Evolutionary conservation across 2,329 filamentous ascomycete species (phyloP).

Genomic region (Ilyonectria destructans): DNA sequence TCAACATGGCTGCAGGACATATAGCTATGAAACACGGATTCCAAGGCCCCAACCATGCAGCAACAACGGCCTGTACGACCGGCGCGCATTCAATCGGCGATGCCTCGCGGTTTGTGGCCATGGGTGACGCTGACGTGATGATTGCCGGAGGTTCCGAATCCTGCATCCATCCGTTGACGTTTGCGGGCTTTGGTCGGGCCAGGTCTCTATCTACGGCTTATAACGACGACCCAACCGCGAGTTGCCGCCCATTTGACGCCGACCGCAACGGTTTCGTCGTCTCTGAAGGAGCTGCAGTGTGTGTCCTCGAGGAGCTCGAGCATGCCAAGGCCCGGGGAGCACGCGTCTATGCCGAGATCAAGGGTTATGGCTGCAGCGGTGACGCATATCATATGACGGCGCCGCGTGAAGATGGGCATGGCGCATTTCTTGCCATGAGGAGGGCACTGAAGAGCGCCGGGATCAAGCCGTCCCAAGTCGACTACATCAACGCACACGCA

Average conservation of each 20-base stretch:
- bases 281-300: slow-evolving; percentile 89
- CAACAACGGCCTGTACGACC: slow-evolving; percentile 95
- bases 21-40: slow-evolving; percentile 95
- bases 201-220: slow-evolving; percentile 87
- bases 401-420: slow-evolving; percentile 85
- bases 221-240: slow-evolving; percentile 79
- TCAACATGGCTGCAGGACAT: slow-evolving; percentile 95
- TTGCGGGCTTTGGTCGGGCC: slow-evolving; percentile 92
- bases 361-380: slow-evolving; percentile 90
- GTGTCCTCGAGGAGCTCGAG: slow-evolving; percentile 91
- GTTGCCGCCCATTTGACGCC: slow-evolving; percentile 91
- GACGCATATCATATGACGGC: slow-evolving; percentile 97
- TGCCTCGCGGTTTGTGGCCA: slow-evolving; percentile 91
- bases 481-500: slow-evolving; percentile 97
- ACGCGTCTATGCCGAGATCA: slow-evolving; percentile 89
- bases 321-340: slow-evolving; percentile 88
- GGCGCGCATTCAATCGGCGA: slow-evolving; percentile 96
- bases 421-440: slow-evolving; percentile 89
- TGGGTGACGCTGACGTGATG: slow-evolving; percentile 95
- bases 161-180: slow-evolving; percentile 93
- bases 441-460: slow-evolving; percentile 82
- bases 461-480: slow-evolving; percentile 79
- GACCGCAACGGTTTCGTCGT: slow-evolving; percentile 91
- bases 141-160: slow-evolving; percentile 95
- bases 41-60: slow-evolving; percentile 91